Percentiles rank a stretch among this genome's conserved stretches.
Conservation (phyloP, 257 asterid species). For the Solanum pennellii region DNA sequence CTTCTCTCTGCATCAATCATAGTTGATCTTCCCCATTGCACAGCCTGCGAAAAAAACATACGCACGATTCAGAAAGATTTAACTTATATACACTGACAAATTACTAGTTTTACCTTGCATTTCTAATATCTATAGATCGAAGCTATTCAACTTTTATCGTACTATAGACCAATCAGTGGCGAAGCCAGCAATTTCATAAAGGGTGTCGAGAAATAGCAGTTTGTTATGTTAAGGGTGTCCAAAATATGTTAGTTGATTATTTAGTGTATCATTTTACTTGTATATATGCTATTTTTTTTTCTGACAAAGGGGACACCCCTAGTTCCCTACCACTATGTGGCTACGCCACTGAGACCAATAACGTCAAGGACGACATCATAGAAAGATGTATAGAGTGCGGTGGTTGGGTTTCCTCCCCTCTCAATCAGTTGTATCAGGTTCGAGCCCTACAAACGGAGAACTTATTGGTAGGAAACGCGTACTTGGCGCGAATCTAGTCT, state of each 20-base stretch:
- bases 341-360: background rate
- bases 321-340: no score
- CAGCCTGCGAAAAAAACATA: constrained; percentile 16
- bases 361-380: background rate
- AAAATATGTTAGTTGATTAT: no score
- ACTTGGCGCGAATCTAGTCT: background rate
- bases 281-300: no score
- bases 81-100: background rate
- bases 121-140: background rate
- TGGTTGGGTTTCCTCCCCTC: background rate
- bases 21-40: constrained; percentile 62
- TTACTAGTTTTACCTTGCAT: background rate
- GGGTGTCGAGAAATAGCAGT: no score
- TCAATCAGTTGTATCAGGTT: background rate
- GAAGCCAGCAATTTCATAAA: no score
- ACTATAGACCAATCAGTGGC: background rate
- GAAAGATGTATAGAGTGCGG: background rate
- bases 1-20: constrained; percentile 76
- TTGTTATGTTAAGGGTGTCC: no score
- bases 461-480: background rate
- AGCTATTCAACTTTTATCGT: background rate
- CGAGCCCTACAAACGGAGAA: background rate
- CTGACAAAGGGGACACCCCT: no score
- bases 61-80: background rate
- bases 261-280: no score